Evolutionary conservation across 306 rosid species (phyloP), one percentile per base, ranked within the genome.

Genomic region (Prunus mira): DNA sequence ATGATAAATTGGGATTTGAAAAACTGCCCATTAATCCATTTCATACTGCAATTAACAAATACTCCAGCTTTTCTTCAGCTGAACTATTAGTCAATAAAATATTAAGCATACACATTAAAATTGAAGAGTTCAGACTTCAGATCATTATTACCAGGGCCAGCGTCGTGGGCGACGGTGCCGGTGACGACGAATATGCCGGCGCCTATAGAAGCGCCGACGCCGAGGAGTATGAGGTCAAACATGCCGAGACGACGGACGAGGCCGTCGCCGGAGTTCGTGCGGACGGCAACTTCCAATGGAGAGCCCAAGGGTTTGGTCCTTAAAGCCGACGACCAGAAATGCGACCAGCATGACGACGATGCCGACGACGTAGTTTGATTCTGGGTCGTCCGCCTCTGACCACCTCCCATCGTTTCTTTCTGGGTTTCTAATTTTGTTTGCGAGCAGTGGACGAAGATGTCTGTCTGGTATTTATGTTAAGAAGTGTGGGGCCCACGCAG

Each of bases 201-300:
- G 24, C 97, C 97, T 25, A 95, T 92, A 74, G 97, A 95, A n/a
- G 97, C 97, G 18, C 97, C 99, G 68, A 95, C 84, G 12, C 97
- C 96, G 65, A 95, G 83, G 62, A 95, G 97, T 12, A 95, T n/a
- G 55, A 95, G 97, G 77, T 95, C 99, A 57, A 92, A 6, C 69
- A 87, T 83, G 54, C 97, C 93, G 20, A 95, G 99, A 6, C 90
- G 88, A 45, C 97, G 97, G 67, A 91, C 85, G 55, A 95, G 99
- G 19, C 92, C 97, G 1, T 80, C 86, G 65, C 82, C 83, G 38
- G 93, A 82, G 71, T 38, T 84, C 4, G 83, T 85, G 3, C 89
- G 85, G 56, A 79, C 84, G 71, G 86, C 80, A 38, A 78, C 82
- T 54, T 92, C 96, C 10, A 86, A 80, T 1, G 86, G 88, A 46